Percentiles rank a stretch among this genome's conserved stretches.
Conservation (phyloP, 345 rosid species). For the Dipteronia dyeriana region DNA sequence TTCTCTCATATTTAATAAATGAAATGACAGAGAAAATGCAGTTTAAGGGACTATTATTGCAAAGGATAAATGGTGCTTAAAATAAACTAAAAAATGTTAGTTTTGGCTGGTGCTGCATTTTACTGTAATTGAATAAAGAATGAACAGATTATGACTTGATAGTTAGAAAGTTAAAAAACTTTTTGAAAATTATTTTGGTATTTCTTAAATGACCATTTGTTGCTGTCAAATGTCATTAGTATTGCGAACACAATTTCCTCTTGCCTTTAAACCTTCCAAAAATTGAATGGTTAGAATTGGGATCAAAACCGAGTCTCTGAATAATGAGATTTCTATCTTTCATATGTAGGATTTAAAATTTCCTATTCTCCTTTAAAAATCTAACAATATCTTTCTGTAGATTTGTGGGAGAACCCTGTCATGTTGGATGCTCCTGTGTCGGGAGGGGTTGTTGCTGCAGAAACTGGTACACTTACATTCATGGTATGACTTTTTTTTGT, state of each 20-base stretch:
- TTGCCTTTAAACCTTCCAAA: background rate
- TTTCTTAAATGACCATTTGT: background rate
- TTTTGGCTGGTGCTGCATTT: background rate
- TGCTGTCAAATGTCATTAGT: background rate
- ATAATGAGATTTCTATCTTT: background rate
- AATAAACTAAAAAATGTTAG: background rate
- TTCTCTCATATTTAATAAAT: background rate
- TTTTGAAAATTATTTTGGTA: background rate
- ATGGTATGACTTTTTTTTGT: conserved; percentile 46
- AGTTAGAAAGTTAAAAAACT: conserved; percentile 2
- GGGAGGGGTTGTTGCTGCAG: conserved; percentile 96
- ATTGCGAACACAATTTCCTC: background rate
- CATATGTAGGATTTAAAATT: background rate
- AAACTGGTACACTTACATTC: conserved; percentile 84
- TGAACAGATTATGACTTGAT: conserved; percentile 5
- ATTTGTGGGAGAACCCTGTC: conserved; percentile 57
- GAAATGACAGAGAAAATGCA: background rate
- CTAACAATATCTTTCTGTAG: conserved; percentile 35
- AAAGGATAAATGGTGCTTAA: background rate
- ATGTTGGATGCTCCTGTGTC: conserved; percentile 99
- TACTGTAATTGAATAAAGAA: background rate
- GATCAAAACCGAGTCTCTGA: background rate
- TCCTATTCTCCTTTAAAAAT: conserved; percentile 14
- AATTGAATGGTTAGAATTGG: background rate
- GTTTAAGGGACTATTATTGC: background rate